Evolutionary conservation across 2,329 filamentous ascomycete genomes (phyloP).

Genomic region (Botrytis elliptica): DNA sequence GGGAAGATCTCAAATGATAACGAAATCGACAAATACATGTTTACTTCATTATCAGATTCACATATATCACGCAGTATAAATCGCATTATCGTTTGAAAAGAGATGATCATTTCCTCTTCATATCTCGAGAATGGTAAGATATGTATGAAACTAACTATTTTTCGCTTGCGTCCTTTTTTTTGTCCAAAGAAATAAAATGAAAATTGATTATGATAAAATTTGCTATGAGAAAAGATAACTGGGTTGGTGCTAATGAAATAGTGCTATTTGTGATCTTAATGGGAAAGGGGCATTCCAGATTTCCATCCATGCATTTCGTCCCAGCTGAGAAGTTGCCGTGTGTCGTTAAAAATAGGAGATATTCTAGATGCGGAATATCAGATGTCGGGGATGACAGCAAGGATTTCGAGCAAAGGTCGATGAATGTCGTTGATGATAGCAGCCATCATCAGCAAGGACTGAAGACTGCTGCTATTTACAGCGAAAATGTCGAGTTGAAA

Average conservation of each 20-base stretch:
- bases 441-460: fast-evolving
- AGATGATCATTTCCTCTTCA: not conserved
- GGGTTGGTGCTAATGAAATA: not conserved
- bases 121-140: not conserved
- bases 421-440: no score
- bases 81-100: not conserved
- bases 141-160: not conserved
- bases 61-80: not conserved
- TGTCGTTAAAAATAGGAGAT: not conserved
- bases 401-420: not conserved
- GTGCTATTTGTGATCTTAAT: not conserved
- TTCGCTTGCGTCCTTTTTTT: not conserved
- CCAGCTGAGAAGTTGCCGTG: not conserved
- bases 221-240: not conserved
- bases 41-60: not conserved
- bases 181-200: not conserved
- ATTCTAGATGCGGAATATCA: not conserved
- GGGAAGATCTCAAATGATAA: not conserved
- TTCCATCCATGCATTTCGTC: not conserved
- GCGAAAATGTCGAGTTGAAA: not conserved
- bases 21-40: not conserved
- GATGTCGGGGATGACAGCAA: no score
- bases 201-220: not conserved
- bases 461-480: not conserved
- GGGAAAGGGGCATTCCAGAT: not conserved